A percentile compares a stretch with the other conserved stretches of the same genome.
Conservation (phyloP, 495 filamentous ascomycete genomes). For the Pseudoneurospora amorphoporcata region DNA sequence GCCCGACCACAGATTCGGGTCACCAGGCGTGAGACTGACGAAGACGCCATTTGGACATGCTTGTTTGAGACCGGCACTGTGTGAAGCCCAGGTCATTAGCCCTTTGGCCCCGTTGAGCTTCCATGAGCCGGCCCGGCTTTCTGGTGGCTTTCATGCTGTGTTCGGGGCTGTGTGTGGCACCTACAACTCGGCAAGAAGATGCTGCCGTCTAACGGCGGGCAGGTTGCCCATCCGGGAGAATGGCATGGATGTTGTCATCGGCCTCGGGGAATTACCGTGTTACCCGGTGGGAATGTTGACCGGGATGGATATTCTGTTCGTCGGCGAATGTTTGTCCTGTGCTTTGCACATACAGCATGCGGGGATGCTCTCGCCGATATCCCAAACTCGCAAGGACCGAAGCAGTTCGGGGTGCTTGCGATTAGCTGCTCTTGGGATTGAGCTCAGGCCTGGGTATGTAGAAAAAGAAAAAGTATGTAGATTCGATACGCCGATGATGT, state of each 20-base stretch:
- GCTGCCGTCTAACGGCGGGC: constrained; percentile 40
- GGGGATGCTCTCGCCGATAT: neutral
- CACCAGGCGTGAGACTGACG: constrained; percentile 69
- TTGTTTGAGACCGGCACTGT: constrained; percentile 70
- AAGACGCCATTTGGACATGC: constrained; percentile 77
- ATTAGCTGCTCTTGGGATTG: neutral
- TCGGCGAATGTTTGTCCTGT: neutral
- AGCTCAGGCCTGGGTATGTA: neutral
- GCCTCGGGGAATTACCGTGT: neutral
- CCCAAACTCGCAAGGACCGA: neutral
- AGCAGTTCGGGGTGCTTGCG: neutral
- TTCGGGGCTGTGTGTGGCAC: constrained; percentile 10
- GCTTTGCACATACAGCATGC: neutral
- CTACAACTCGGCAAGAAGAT: constrained; percentile 71
- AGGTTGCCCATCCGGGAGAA: constrained; percentile 18
- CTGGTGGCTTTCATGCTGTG: neutral
- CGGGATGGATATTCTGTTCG: neutral
- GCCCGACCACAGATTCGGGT: constrained; percentile 75
- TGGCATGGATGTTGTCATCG: neutral
- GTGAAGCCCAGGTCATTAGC: constrained; percentile 5
- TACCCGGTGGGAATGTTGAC: neutral
- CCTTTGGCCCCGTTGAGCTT: neutral
- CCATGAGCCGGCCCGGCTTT: neutral
- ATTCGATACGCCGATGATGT: neutral
- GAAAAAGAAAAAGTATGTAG: neutral